phyloP scores from a whole-genome alignment of 352 stramenopile genomes.

The Peronospora destructor region DNA sequence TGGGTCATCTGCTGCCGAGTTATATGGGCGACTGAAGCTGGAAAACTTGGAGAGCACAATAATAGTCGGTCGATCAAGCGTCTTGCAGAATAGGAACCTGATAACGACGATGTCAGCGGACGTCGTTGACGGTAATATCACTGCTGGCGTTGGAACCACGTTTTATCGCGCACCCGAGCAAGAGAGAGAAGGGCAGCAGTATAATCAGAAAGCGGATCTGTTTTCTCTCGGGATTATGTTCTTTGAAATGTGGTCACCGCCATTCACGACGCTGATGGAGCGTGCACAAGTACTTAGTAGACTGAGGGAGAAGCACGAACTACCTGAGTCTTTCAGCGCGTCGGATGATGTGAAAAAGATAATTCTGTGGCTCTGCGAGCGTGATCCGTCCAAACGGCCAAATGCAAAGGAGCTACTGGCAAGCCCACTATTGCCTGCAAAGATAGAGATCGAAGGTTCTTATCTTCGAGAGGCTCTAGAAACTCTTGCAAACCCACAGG shows the following conservation, averaged over 20 bases:
- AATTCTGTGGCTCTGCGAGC: constrained; percentile 81
- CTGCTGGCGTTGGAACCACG: constrained; percentile 90
- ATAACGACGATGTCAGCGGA: constrained; percentile 52
- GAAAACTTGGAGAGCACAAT: constrained; percentile 65
- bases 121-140: constrained; percentile 75
- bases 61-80: constrained; percentile 17
- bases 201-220: constrained; percentile 91
- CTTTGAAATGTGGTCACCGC: constrained; percentile 93
- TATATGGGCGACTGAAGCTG: constrained; percentile 61
- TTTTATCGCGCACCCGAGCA: constrained; percentile 95
- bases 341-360: constrained; percentile 87
- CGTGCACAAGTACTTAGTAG: constrained; percentile 67
- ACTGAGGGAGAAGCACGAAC: constrained; percentile 65
- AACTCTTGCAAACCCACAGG: constrained; percentile 83
- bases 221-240: constrained; percentile 93
- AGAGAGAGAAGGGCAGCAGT: constrained; percentile 78
- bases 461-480: constrained; percentile 81
- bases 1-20: constrained; percentile 58
- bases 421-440: constrained; percentile 61
- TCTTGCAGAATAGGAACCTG: constrained; percentile 24
- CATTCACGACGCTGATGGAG: constrained; percentile 89
- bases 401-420: constrained; percentile 64
- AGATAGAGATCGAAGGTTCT: constrained; percentile 79
- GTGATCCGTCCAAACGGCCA: constrained; percentile 56
- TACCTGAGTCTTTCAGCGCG: constrained; percentile 41